phyloP scores from a whole-genome alignment of 2,329 filamentous ascomycete species.

The Mariannaea elegans region DNA sequence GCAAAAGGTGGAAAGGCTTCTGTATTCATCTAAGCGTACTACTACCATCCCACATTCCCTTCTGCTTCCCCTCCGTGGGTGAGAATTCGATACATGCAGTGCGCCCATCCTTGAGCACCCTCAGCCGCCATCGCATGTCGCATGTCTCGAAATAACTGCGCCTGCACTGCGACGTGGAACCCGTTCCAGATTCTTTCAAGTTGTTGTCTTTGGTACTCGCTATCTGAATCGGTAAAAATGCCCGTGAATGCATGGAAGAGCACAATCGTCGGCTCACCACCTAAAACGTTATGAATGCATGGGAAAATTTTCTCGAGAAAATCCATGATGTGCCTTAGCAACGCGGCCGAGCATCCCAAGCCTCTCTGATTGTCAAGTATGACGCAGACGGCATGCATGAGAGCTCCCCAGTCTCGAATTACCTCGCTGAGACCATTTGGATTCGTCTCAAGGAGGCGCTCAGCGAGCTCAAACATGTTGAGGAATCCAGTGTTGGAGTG shows the following conservation, averaged over 20 bases:
- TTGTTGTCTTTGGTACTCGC: slow-evolving; percentile 14
- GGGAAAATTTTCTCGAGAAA: slow-evolving; percentile 37
- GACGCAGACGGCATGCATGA: slow-evolving; percentile 37
- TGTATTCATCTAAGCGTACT: neutral
- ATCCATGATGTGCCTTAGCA: slow-evolving; percentile 35
- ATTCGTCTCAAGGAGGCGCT: slow-evolving; percentile 18
- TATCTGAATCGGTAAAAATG: slow-evolving; percentile 26
- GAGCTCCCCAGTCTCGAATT: slow-evolving; percentile 25
- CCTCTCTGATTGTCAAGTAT: slow-evolving; percentile 39
- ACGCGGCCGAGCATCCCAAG: slow-evolving; percentile 39
- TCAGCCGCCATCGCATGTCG: slow-evolving; percentile 21
- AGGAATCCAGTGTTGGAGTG: slow-evolving; percentile 18
- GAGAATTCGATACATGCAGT: slow-evolving; percentile 35
- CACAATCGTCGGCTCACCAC: slow-evolving; percentile 19
- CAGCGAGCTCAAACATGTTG: slow-evolving; percentile 29
- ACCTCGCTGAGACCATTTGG: neutral
- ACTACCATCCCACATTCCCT: no score
- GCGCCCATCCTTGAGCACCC: slow-evolving; percentile 18
- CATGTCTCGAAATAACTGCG: slow-evolving; percentile 29
- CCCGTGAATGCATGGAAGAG: slow-evolving; percentile 36
- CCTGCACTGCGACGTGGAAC: slow-evolving; percentile 31
- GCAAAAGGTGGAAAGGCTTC: slow-evolving; percentile 1
- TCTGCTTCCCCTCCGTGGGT: no score
- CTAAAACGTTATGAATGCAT: slow-evolving; percentile 28
- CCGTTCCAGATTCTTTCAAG: slow-evolving; percentile 34